phyloP scores from a whole-genome alignment of 2,329 filamentous ascomycete species.

The Hawksworthiomyces lignivorus region DNA sequence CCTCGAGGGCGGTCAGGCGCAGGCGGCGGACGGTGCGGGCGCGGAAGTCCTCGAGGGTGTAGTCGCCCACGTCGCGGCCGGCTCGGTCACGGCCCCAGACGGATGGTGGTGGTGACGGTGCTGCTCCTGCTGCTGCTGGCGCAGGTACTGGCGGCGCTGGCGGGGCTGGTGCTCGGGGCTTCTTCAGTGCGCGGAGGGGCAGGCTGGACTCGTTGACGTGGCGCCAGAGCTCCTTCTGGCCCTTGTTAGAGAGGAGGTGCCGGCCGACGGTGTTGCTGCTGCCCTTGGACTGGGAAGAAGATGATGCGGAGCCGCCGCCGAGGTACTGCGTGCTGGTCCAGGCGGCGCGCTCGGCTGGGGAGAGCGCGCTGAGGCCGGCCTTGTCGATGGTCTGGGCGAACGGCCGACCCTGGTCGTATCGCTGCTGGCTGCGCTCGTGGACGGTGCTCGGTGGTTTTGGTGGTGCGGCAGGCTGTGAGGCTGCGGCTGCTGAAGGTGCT shows the following conservation, averaged over 20 bases:
- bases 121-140: too few species aligned
- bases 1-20: conserved; percentile 34
- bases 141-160: not conserved
- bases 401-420: conserved; percentile 44
- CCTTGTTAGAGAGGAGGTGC: conserved; percentile 31
- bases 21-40: conserved; percentile 33
- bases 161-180: not conserved
- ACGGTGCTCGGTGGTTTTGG: conserved; percentile 35
- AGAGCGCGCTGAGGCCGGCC: conserved; percentile 36
- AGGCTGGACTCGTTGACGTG: conserved; percentile 44
- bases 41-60: conserved; percentile 38
- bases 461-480: conserved; percentile 17
- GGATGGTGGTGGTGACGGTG: conserved; percentile 15
- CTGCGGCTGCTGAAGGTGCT: conserved; percentile 1
- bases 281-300: conserved; percentile 17
- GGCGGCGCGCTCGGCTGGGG: conserved; percentile 39
- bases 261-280: too few species aligned
- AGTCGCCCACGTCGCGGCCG: conserved; percentile 42
- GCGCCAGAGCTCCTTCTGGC: conserved; percentile 52
- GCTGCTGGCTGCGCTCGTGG: conserved; percentile 38
- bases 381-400: conserved; percentile 37
- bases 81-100: conserved; percentile 44
- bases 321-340: conserved; percentile 42
- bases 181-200: conserved; percentile 35
- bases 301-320: conserved; percentile 30